Evolutionary conservation across 306 rosid genomes (phyloP).

Genomic region (Casuarina cunninghamiana): DNA sequence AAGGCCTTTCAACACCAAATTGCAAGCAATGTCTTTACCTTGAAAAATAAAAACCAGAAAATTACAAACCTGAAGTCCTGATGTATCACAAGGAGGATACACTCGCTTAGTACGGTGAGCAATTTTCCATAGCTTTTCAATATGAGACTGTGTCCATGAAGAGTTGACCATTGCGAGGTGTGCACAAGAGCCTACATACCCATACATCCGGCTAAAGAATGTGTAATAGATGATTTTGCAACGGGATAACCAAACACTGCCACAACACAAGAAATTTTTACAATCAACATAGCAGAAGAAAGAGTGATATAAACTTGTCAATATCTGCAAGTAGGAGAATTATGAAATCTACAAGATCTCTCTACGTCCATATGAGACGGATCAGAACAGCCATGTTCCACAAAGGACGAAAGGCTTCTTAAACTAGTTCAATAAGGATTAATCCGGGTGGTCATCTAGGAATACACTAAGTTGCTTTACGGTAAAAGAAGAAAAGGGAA

Average conservation of each 20-base stretch:
- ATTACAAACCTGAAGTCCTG: conserved; percentile 77
- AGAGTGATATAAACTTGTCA: conserved; percentile 17
- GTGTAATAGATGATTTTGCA: conserved; percentile 77
- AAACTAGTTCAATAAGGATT: not conserved
- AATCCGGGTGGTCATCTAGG: not conserved
- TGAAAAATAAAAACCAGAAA: conserved; percentile 14
- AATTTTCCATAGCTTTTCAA: conserved; percentile 77
- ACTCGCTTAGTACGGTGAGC: conserved; percentile 72
- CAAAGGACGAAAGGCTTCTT: not conserved
- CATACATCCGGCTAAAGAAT: conserved; percentile 77
- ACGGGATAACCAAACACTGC: conserved; percentile 79
- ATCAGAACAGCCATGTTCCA: not conserved
- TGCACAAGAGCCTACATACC: conserved; percentile 79
- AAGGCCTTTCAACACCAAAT: not conserved
- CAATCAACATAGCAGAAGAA: conserved; percentile 8
- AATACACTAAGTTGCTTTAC: not conserved
- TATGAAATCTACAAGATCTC: conserved; percentile 1
- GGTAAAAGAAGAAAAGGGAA: not conserved
- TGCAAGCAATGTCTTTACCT: not conserved
- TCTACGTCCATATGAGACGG: conserved; percentile 3
- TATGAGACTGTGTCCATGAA: conserved; percentile 89
- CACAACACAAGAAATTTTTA: conserved; percentile 31
- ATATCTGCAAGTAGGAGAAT: not conserved
- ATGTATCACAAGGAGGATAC: conserved; percentile 94
- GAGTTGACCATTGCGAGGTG: conserved; percentile 97